These are phyloP conservation scores for Davidsoniella virescens DNA, from an alignment of 2,329 filamentous ascomycete genomes.

Conservation along the genomic window DNA sequence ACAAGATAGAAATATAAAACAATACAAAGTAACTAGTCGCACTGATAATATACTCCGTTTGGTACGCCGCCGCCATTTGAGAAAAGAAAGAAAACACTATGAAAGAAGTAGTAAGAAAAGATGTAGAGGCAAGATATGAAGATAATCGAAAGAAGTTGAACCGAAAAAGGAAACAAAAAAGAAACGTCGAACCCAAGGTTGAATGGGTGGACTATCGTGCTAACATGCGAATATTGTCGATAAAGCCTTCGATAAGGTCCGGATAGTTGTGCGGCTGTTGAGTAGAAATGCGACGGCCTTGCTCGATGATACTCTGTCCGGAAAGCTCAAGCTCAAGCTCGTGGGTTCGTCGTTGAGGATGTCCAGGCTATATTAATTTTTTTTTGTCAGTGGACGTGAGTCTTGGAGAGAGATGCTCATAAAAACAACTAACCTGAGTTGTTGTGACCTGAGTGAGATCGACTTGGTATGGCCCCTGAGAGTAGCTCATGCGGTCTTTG, in stretches of 20 bases:
- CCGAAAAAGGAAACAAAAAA: background rate
- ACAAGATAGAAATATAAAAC: background rate
- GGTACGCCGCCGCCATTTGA: background rate
- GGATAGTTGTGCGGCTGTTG: slow-evolving; percentile 38
- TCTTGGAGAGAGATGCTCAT: background rate
- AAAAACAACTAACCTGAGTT: slow-evolving; percentile 21
- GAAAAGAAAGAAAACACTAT: no score
- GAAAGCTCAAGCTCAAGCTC: slow-evolving; percentile 68
- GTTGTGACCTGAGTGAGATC: slow-evolving; percentile 82
- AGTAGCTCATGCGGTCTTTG: slow-evolving; percentile 87
- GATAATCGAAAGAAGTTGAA: background rate
- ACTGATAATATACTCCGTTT: background rate
- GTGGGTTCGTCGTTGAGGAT: slow-evolving; percentile 33
- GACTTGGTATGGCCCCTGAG: slow-evolving; percentile 72
- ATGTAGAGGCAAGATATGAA: background rate
- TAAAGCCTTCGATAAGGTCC: slow-evolving; percentile 52
- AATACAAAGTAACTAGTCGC: slow-evolving; percentile 2
- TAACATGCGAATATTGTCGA: slow-evolving; percentile 55
- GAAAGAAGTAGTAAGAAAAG: background rate
- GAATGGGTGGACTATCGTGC: slow-evolving; percentile 24
- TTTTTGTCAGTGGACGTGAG: background rate
- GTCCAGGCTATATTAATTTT: slow-evolving; percentile 4
- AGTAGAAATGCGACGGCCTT: slow-evolving; percentile 40
- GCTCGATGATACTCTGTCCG: slow-evolving; percentile 45
- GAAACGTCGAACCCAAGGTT: background rate